phyloP scores from a whole-genome alignment of 148 eudicot genomes.

The Arbutus unedo region DNA sequence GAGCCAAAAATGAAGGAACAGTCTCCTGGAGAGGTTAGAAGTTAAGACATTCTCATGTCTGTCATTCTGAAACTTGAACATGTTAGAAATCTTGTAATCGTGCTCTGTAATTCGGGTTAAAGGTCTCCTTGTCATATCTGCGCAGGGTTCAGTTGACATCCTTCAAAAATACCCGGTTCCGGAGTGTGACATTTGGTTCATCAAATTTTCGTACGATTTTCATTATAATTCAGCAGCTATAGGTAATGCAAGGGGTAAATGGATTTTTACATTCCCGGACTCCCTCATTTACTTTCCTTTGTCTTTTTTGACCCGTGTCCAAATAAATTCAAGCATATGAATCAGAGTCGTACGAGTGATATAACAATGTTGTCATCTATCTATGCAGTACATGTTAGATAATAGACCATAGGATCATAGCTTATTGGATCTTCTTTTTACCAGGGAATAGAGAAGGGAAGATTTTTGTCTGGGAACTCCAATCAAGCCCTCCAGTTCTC shows the following conservation, averaged over 20 bases:
- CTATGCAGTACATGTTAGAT: too few species aligned
- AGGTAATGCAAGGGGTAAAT: conserved; percentile 35
- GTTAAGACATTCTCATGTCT: conserved; percentile 39
- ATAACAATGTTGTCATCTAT: too few species aligned
- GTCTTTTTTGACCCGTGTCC: too few species aligned
- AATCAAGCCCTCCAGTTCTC: conserved; percentile 88
- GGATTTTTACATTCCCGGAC: not conserved
- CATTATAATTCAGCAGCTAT: conserved; percentile 77
- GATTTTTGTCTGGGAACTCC: conserved; percentile 92
- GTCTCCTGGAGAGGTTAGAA: conserved; percentile 97
- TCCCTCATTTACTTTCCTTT: not conserved
- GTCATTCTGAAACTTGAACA: not conserved
- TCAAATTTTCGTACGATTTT: conserved; percentile 92
- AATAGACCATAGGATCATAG: not conserved
- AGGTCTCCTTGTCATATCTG: not conserved
- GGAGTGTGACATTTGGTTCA: conserved; percentile 98
- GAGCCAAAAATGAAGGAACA: conserved; percentile 96
- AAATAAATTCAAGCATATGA: too few species aligned
- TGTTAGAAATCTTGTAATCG: not conserved
- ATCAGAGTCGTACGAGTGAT: too few species aligned
- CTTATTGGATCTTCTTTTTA: conserved; percentile 10
- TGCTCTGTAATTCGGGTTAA: conserved; percentile 7
- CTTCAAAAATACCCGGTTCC: conserved; percentile 93
- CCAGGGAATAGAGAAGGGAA: conserved; percentile 95
- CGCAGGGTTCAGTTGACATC: conserved; percentile 86